Evolutionary conservation across 352 stramenopile species (phyloP), one percentile per base, ranked within the genome.

Genomic region (Phytophthora cryptogea): DNA sequence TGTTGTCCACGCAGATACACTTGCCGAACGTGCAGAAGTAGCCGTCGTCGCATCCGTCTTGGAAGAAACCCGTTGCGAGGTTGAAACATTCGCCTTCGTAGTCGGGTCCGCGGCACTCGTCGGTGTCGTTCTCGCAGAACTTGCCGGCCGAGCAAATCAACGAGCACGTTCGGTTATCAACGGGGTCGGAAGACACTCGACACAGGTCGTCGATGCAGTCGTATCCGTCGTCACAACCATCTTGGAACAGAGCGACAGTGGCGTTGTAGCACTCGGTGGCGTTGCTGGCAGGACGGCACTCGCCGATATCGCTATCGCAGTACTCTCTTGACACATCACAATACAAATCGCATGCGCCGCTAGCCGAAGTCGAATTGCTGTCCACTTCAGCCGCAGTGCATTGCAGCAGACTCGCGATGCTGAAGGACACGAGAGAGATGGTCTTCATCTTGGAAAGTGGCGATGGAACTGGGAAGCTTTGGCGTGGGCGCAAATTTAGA

Each of bases 11-110:
- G 39, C 39, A 44, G 17, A 44, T 44, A 10, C 39, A 44, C 16
- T 44, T 44, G 39, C 14, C 27, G 26, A 48, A 48, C 5, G 42
- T 35, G 28, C 54, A 53, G 33, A 50, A 61, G 54, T 67, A 61
- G 13, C 56, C 46, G 4, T 70, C 44, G 0, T 59, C 50, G 13
- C 66, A 68, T 28, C 60, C 52, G 27, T 72, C 42, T 42, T 70
- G 56, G 36, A 68, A 70, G 7, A 48, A 23, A 1, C 64, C 59
- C 11, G 49, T 58, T 7, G 54, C 58, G 14, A 62, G 43, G 54
- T 77, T 73, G 47, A 78, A 83, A 54, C 73, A 83, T 54, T 79
- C 68, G n/a, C 48, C 41, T 2, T 68, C 43, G 33, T 66, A 66
- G 30, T 14, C 47, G 4, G 59, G 65, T 4, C 14, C 54, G 14